phyloP scores from a whole-genome alignment of 352 stramenopile species.

The Pelagophyceae sp. region DNA sequence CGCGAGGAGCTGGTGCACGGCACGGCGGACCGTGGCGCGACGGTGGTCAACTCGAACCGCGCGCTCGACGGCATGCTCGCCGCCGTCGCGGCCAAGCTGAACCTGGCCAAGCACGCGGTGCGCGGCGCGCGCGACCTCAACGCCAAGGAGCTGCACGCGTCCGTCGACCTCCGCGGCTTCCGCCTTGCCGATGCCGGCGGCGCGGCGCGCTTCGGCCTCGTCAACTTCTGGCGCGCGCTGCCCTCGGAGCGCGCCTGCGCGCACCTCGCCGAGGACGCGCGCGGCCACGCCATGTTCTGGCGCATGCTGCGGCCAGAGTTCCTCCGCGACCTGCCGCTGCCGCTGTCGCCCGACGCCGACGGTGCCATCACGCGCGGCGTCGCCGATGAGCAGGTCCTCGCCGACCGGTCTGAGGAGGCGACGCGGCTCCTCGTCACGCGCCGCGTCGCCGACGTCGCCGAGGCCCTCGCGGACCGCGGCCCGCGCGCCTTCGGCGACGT shows the following conservation, averaged over 20 bases:
- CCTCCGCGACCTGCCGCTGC: constrained; percentile 43
- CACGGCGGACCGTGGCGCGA: constrained; percentile 65
- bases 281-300: constrained; percentile 80
- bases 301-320: constrained; percentile 72
- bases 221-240: constrained; percentile 72
- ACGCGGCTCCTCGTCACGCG: constrained; percentile 60
- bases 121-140: constrained; percentile 70
- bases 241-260: constrained; percentile 64
- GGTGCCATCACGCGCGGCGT: constrained; percentile 69
- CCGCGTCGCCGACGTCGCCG: constrained; percentile 61
- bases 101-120: constrained; percentile 67
- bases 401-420: constrained; percentile 53
- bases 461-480: constrained; percentile 56
- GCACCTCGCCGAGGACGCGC: constrained; percentile 60
- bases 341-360: constrained; percentile 68
- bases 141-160: constrained; percentile 55
- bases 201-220: constrained; percentile 48
- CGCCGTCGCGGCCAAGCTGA: constrained; percentile 53
- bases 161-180: constrained; percentile 69
- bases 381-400: constrained; percentile 67
- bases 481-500: constrained; percentile 54
- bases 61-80: constrained; percentile 59
- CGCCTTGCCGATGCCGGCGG: background rate
- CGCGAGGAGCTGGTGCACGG: constrained; percentile 69
- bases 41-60: constrained; percentile 63